Evolutionary conservation across 2,329 filamentous ascomycete species (phyloP), one percentile per base, ranked within the genome.

Genomic region (Trichoderma endophyticum): DNA sequence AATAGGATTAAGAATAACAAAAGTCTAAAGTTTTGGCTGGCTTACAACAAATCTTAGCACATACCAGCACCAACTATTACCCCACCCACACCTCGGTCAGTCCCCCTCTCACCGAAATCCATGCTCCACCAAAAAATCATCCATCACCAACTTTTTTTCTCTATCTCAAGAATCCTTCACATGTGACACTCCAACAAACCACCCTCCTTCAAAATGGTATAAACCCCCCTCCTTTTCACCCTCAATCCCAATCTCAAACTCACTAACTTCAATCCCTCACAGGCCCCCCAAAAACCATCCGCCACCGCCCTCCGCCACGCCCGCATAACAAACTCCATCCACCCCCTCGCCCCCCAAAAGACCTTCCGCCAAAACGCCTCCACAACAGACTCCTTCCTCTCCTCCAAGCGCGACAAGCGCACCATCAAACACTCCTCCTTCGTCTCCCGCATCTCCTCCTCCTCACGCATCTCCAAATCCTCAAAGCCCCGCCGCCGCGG

Each of bases 351-450:
- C 26, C 86, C 88, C 65, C 82, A 84, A 78, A 86, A 86, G 77
- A 83, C 84, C 14, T 86, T 87, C 79, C 87, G 86, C 67, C 78
- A 83, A 63, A 82, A 86, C 76, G 85, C 87, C 75, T 79, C 83
- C 62, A 84, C 87, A 15, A 81, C 84, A 60, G 87, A 90, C 79
- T 74, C 80, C 73, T 95, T 95, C 81, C 84, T 90, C 73, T 87
- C 90, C 70, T 90, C 87, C 74, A 98, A 98, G 82, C 91, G 89
- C 79, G 93, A 97, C 84, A 97, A 95, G 84, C 92, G 91, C 28
- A 84, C 87, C 39, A 93, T 97, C 77, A 95, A 94, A 79, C 93
- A 93, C 85, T 92, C 92, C 0, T 83, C 90, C 15, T 94, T 98
- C 75, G 85, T 97, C 32, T 91, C 90, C 24, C 92, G 91, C 74